phyloP scores from a whole-genome alignment of 2,329 filamentous ascomycete genomes.

The Colletotrichum agaves region DNA sequence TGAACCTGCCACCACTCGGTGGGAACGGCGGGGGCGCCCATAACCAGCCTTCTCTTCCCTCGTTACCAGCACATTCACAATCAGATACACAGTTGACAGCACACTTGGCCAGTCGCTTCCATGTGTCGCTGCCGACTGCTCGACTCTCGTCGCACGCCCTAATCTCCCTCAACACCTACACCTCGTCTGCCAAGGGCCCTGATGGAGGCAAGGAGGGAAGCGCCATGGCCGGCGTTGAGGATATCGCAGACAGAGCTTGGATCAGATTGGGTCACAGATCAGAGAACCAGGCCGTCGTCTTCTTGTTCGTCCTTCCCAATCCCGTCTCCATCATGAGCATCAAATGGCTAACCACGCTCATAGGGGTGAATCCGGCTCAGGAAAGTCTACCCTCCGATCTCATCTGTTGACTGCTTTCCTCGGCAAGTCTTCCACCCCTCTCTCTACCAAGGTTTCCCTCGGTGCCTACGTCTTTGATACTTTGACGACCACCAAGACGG shows the following conservation, averaged over 20 bases:
- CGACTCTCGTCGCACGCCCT: conserved; percentile 91
- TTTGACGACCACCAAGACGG: conserved; percentile 95
- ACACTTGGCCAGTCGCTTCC: conserved; percentile 88
- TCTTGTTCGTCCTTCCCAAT: conserved; percentile 74
- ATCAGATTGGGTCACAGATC: conserved; percentile 85
- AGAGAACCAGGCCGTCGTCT: conserved; percentile 93
- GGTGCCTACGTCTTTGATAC: conserved; percentile 96
- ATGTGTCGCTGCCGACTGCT: conserved; percentile 89
- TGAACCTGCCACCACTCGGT: conserved; percentile 64
- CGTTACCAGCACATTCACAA: conserved; percentile 85
- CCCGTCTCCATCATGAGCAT: not conserved
- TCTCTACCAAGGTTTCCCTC: conserved; percentile 92
- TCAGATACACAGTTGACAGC: conserved; percentile 83
- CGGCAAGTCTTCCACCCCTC: conserved; percentile 88
- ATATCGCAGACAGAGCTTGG: conserved; percentile 88
- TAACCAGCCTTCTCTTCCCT: conserved; percentile 87
- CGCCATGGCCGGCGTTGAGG: conserved; percentile 91
- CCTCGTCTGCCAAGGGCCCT: conserved; percentile 84
- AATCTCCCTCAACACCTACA: conserved; percentile 94
- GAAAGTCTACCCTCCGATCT: conserved; percentile 93
- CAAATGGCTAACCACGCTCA: conserved; percentile 11
- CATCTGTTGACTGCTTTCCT: conserved; percentile 89
- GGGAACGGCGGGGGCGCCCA: conserved; percentile 69
- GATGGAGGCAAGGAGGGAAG: conserved; percentile 94
- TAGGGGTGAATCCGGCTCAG: conserved; percentile 94